Evolutionary conservation across 305 asterid genomes (phyloP).

Genomic region (Rubia peregrina): DNA sequence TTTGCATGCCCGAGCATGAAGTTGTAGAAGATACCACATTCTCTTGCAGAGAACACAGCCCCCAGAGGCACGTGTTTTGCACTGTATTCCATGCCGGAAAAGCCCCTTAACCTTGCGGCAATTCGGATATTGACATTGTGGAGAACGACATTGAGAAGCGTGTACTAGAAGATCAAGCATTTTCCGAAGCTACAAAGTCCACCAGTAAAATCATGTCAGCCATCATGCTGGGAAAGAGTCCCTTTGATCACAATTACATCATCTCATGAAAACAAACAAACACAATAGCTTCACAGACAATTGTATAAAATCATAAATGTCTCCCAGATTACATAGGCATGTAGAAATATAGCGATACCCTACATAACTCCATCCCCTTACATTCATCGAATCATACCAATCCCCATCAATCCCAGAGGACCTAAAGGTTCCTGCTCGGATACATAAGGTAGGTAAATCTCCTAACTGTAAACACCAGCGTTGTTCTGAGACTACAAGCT

Average conservation of each 20-base stretch:
- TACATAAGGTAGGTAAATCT: background rate
- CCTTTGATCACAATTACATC: background rate
- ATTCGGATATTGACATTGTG: slow-evolving; percentile 70
- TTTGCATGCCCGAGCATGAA: slow-evolving; percentile 95
- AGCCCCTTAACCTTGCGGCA: slow-evolving; percentile 98
- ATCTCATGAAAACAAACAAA: background rate
- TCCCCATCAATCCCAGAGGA: background rate
- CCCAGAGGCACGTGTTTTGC: slow-evolving; percentile 83
- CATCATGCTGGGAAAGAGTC: background rate
- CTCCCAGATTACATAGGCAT: background rate
- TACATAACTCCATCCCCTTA: background rate
- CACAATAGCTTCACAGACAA: background rate
- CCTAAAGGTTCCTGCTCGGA: background rate
- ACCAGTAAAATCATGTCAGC: slow-evolving; percentile 23
- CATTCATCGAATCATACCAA: too few species aligned
- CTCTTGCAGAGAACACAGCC: slow-evolving; percentile 88
- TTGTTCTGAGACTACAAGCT: background rate
- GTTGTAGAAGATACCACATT: slow-evolving; percentile 99
- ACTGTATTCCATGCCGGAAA: slow-evolving; percentile 83
- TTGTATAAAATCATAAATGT: background rate
- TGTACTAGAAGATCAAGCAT: slow-evolving; percentile 98
- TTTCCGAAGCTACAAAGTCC: slow-evolving; percentile 67
- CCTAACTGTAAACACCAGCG: background rate
- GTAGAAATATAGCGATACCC: background rate
- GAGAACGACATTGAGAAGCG: slow-evolving; percentile 87